Evolutionary conservation across 2,329 filamentous ascomycete species (phyloP), one percentile per base, ranked within the genome.

Genomic region (Chaetothyriales sp.): DNA sequence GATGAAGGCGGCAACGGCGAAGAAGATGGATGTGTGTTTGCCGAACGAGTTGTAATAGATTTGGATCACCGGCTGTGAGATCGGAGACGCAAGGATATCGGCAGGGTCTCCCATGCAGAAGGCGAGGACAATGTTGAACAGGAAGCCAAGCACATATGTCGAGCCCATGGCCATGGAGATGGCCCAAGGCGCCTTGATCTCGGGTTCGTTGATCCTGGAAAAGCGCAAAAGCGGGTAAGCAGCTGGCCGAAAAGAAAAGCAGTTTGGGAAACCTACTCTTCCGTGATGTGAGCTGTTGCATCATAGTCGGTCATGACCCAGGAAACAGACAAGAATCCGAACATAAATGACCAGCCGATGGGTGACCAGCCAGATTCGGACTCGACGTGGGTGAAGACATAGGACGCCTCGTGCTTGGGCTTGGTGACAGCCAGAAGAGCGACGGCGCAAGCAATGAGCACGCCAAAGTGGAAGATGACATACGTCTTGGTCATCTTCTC

Each of bases 241-340:
- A 62, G 60, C 54, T 60, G 60, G 22, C 57, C 57, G 3, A 12
- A 15, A 22, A 25, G 2, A 18, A 5, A 46, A 32, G 22, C 22
- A 47, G 32, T 8, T n/a, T 20, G 3, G 10, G 18, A 15, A 15
- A 53, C 52, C 51, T 53, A 60, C 62, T 78, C 75, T 59, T 78
- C 75, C 7, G 72, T 70, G 48, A 76, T 76, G 57, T 69, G 67
- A 15, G 68, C 66, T 0, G 68, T 68, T 5, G 68, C 69, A 46
- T 66, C 73, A 59, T 75, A 75, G 57, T 75, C 72, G 3, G 75
- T 79, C 75, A 79, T 79, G 49, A 75, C 78, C 76, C 76, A 80
- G 18, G 71, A 72, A 39, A 77, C 76, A 1, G 73, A 75, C 22
- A 80, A 64, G 60, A 78, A 78, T n/a, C 76, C 76, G 53, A 79